Base-by-base conservation (phyloP, 495 filamentous ascomycete species). In the Trichoderma reesei region DNA sequence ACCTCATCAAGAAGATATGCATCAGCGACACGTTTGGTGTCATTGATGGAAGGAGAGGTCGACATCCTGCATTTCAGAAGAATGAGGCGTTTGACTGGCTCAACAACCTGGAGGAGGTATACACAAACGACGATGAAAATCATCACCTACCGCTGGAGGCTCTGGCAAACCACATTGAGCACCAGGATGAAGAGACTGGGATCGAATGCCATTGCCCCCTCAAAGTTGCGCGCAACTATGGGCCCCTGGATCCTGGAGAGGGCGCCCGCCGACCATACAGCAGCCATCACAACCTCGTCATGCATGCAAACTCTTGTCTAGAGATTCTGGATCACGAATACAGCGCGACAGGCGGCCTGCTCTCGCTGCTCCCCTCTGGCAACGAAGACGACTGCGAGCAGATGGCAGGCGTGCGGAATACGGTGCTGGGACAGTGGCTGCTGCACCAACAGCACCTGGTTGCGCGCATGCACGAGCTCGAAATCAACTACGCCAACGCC, bases 301-400 rank as follows among this genome's bases (percentile, higher is more conserved):
- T 72, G 70, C 82, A 84, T 69, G 80, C 80, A 65, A 82, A 83
- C 66, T 74, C 73, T 59, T 76, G 80, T 62, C 74, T 84, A 3
- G 80, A 83, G 69, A 72, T 79, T 6, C 73, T 84, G 41, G 82
- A 84, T 64, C 81, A 84, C 67, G 80, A 83, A 68, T 79, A 77
- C 65, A 73, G 72, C 54, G 72, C 74, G 59, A 76, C 77, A 64
- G 82, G 82, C 60, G 82, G 81, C 13, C 67, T 83, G 14, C 72
- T 83, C 6, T 72, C 73, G 20, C 71, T 82, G 5, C 69, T 84
- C 6, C 82, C 82, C 3, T 69, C 70, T 3, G 67, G 74, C 26
- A 51, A 60, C 6, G 72, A 74, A 1, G 48, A 74, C 42, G 71
- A 72, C 59, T 62, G 37, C 26, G 69, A 68, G 42, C 67, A 73